Evolutionary conservation across 495 filamentous ascomycete species (phyloP).

Genomic region (Penicillium chermesinum): DNA sequence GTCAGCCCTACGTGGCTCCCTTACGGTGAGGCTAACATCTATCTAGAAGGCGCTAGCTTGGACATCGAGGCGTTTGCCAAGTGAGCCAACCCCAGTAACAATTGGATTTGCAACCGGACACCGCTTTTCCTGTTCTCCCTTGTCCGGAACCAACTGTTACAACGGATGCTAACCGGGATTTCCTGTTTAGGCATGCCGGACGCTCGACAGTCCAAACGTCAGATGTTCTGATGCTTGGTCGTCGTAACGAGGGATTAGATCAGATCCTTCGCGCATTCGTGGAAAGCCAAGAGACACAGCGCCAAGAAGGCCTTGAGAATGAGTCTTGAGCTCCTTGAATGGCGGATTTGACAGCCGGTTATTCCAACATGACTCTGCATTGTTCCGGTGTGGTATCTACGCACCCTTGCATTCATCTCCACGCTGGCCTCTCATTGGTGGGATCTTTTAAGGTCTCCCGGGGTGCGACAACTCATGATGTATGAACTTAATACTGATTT

Average conservation of each 20-base stretch:
- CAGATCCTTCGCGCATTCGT: slow-evolving; percentile 64
- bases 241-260: slow-evolving; percentile 80
- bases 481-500: slow-evolving; percentile 6
- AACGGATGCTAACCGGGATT: slow-evolving; percentile 4
- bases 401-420: neutral
- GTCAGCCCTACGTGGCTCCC: slow-evolving; percentile 3
- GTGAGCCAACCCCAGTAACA: slow-evolving; percentile 27
- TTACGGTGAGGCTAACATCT: slow-evolving; percentile 8
- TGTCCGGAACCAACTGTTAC: slow-evolving; percentile 5
- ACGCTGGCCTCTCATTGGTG: slow-evolving; percentile 1
- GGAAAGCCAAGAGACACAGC: slow-evolving; percentile 43
- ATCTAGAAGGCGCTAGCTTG: slow-evolving; percentile 62
- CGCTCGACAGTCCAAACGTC: slow-evolving; percentile 73
- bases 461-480: slow-evolving; percentile 8
- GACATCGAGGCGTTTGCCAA: slow-evolving; percentile 81
- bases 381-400: neutral
- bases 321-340: slow-evolving; percentile 10
- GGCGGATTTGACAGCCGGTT: neutral
- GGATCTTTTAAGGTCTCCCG: neutral
- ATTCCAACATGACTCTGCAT: neutral
- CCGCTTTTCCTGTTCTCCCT: neutral
- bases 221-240: slow-evolving; percentile 80
- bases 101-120: neutral
- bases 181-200: slow-evolving; percentile 62
- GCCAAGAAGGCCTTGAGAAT: slow-evolving; percentile 12